Percentiles rank a stretch among this genome's conserved stretches.
Evolutionary conservation across 306 rosid genomes (phyloP).

Genomic region (Medicago arabica): DNA sequence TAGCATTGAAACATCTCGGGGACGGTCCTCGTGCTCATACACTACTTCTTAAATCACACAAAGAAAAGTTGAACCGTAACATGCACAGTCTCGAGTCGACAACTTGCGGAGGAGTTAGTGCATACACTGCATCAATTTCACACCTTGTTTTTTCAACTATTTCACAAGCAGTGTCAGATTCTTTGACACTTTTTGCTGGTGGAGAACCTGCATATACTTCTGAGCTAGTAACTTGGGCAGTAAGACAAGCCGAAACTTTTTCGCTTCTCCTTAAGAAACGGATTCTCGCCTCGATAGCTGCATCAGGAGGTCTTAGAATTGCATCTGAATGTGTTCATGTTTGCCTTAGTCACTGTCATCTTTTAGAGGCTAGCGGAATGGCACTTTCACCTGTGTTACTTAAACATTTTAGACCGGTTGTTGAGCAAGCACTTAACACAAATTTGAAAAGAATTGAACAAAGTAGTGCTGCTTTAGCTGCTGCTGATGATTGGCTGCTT

Average conservation of each 20-base stretch:
- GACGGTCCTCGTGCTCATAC: conserved; percentile 91
- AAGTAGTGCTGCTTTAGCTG: conserved; percentile 74
- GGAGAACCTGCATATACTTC: conserved; percentile 87
- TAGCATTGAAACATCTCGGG: conserved; percentile 73
- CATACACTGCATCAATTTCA: conserved; percentile 68
- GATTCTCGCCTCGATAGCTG: conserved; percentile 72
- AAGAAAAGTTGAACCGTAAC: conserved; percentile 53
- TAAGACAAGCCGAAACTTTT: conserved; percentile 59
- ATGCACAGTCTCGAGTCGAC: conserved; percentile 49
- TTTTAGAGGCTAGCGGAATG: conserved; percentile 74
- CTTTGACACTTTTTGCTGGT: conserved; percentile 65
- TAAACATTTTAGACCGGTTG: conserved; percentile 67
- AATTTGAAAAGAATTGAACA: conserved; percentile 82
- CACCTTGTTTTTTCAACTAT: conserved; percentile 76
- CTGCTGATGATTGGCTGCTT: conserved; percentile 82
- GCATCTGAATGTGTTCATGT: conserved; percentile 83
- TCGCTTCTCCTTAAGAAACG: conserved; percentile 65
- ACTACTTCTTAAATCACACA: conserved; percentile 68
- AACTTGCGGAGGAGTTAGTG: conserved; percentile 17
- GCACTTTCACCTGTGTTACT: conserved; percentile 80
- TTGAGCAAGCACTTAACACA: conserved; percentile 63
- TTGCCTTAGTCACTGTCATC: conserved; percentile 73
- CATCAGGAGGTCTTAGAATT: conserved; percentile 73
- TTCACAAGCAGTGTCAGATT: conserved; percentile 75
- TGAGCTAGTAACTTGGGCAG: conserved; percentile 97